Evolutionary conservation across 2,329 filamentous ascomycete species (phyloP).

Genomic region (Phymatotrichopsis omnivora): DNA sequence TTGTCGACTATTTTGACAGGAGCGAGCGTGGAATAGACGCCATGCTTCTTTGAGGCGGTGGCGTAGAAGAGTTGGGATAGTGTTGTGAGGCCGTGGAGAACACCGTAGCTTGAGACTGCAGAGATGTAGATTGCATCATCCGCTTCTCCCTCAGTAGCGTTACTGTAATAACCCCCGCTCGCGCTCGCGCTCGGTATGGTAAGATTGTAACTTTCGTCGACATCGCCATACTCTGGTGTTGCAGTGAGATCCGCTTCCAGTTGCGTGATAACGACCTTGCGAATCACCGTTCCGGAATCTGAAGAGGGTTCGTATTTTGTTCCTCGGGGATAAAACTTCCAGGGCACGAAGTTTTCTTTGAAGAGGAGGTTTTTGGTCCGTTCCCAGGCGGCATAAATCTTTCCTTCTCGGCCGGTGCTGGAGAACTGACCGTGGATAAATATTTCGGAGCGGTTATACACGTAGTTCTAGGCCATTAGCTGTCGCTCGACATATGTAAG

Average conservation of each 20-base stretch:
- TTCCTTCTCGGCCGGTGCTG: no score
- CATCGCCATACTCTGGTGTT: slow-evolving; percentile 51
- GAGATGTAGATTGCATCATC: slow-evolving; percentile 43
- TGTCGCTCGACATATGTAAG: no score
- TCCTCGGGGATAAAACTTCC: slow-evolving; percentile 61
- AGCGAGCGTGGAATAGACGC: slow-evolving; percentile 57
- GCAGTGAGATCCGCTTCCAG: slow-evolving; percentile 44
- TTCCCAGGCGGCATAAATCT: slow-evolving; percentile 26
- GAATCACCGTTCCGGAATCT: slow-evolving; percentile 42
- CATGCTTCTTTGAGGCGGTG: slow-evolving; percentile 43
- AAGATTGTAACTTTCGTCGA: slow-evolving; percentile 69
- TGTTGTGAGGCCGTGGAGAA: slow-evolving; percentile 63
- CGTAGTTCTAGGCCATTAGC: no score
- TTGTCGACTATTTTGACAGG: slow-evolving; percentile 63
- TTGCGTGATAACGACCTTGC: slow-evolving; percentile 52
- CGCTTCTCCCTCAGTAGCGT: neutral
- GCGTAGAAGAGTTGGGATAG: slow-evolving; percentile 76
- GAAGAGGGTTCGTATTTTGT: slow-evolving; percentile 54
- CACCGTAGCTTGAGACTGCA: slow-evolving; percentile 56
- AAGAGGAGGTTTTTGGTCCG: slow-evolving; percentile 56
- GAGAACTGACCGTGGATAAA: no score
- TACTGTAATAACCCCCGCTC: neutral
- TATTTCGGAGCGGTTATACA: no score
- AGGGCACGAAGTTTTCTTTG: slow-evolving; percentile 59
- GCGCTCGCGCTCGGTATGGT: slow-evolving; percentile 39